Evolutionary conservation across 176 grass and related monocot genomes (phyloP).

Genomic region (Phyllostachys edulis): DNA sequence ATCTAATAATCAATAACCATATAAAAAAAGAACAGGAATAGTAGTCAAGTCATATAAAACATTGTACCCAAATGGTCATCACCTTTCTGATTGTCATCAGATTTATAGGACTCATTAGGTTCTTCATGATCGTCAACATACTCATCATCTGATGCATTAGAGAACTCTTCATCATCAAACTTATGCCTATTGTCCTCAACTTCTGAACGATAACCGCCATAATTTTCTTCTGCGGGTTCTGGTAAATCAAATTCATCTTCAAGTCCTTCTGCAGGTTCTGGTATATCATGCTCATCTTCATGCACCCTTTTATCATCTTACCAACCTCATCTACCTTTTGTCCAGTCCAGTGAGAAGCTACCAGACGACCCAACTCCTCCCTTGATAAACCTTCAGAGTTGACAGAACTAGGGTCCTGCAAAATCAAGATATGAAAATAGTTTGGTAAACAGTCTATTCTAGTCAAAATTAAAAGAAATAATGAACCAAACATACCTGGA

Average conservation of each 20-base stretch:
- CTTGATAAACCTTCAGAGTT: slow-evolving; percentile 72
- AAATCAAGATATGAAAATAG: too few relatives aligned
- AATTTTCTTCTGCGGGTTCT: slow-evolving; percentile 61
- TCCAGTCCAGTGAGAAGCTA: slow-evolving; percentile 95
- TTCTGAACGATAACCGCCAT: slow-evolving; percentile 64
- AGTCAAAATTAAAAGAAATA: too few relatives aligned
- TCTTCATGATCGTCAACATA: slow-evolving; percentile 62
- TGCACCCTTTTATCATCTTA: slow-evolving; percentile 42
- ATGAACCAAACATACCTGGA: too few relatives aligned
- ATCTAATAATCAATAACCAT: slow-evolving; percentile 7
- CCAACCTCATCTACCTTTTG: slow-evolving; percentile 54
- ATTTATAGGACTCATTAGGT: slow-evolving; percentile 43
- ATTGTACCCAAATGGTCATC: slow-evolving; percentile 67
- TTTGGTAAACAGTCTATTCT: too few relatives aligned
- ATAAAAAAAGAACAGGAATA: background rate
- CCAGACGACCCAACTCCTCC: slow-evolving; percentile 84
- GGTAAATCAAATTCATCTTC: slow-evolving; percentile 55
- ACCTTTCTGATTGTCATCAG: too few relatives aligned
- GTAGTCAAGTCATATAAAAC: slow-evolving; percentile 24
- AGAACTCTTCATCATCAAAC: slow-evolving; percentile 57
- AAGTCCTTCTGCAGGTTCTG: slow-evolving; percentile 50
- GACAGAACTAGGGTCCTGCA: slow-evolving; percentile 56
- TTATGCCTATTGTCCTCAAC: slow-evolving; percentile 74
- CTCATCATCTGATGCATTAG: slow-evolving; percentile 59
- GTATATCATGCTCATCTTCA: slow-evolving; percentile 39